These are phyloP conservation scores for Hemerocallis citrina DNA, from an alignment of 106 monocot species.

Conservation along the genomic window DNA sequence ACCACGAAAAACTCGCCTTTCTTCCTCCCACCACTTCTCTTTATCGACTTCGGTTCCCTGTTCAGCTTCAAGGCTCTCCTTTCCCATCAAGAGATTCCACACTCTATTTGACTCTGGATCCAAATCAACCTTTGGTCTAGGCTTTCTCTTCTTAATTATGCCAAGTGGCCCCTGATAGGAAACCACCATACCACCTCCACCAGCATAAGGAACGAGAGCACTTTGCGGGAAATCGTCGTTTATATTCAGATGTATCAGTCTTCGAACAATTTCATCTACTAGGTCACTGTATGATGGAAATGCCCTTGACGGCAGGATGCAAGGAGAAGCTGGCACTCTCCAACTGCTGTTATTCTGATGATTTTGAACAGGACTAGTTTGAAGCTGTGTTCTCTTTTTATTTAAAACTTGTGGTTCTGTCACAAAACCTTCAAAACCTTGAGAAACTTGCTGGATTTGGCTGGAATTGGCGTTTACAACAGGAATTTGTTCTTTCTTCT, in stretches of 20 bases:
- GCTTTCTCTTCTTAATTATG: slow-evolving; percentile 31
- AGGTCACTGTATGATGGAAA: slow-evolving; percentile 9
- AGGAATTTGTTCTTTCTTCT: slow-evolving; percentile 15
- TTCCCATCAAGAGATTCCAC: slow-evolving; percentile 94
- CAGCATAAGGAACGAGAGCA: slow-evolving; percentile 56
- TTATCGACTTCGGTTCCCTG: slow-evolving; percentile 34
- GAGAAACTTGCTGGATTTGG: background rate
- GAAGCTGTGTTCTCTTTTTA: background rate
- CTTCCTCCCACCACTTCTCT: slow-evolving; percentile 78
- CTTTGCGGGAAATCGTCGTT: slow-evolving; percentile 19
- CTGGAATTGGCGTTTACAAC: background rate
- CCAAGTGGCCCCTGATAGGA: slow-evolving; percentile 22
- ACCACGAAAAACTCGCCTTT: slow-evolving; percentile 68
- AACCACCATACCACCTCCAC: slow-evolving; percentile 33
- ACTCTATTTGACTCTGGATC: slow-evolving; percentile 63
- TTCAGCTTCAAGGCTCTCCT: slow-evolving; percentile 21
- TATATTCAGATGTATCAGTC: slow-evolving; percentile 39
- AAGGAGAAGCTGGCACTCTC: background rate
- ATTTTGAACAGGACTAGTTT: slow-evolving; percentile 4
- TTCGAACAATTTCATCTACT: slow-evolving; percentile 39
- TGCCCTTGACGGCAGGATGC: background rate
- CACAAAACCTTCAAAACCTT: slow-evolving; percentile 6
- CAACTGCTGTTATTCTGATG: slow-evolving; percentile 5
- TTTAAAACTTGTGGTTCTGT: background rate
- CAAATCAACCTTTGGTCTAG: slow-evolving; percentile 61